Conservation (phyloP, 2,329 filamentous ascomycete genomes). For the Aspergillus cejpii region DNA sequence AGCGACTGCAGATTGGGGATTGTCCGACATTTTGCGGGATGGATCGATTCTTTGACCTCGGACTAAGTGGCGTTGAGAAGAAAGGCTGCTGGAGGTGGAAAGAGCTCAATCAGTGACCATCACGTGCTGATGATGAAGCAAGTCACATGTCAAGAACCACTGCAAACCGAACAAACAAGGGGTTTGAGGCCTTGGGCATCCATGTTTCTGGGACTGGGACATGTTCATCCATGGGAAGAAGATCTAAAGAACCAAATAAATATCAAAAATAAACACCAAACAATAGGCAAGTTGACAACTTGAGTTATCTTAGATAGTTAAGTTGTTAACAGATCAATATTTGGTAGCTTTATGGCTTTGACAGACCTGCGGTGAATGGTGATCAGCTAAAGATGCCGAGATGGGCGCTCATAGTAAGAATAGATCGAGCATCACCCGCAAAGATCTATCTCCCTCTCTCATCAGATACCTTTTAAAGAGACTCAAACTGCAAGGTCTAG, state of each 20-base stretch:
- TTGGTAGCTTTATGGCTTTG: not conserved
- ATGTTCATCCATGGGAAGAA: not conserved
- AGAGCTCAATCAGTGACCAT: not conserved
- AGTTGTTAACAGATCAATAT: not conserved
- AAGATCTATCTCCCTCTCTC: no score
- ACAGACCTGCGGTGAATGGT: not conserved
- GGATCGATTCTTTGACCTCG: no score
- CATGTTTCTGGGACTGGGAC: not conserved
- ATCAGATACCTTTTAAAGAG: no score
- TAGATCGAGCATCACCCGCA: not conserved
- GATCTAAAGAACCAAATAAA: no score
- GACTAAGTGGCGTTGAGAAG: not conserved
- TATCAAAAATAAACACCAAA: no score
- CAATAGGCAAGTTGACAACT: not conserved
- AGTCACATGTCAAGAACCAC: not conserved
- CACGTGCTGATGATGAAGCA: not conserved
- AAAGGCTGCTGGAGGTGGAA: no score
- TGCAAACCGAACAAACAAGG: not conserved
- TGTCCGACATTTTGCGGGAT: conserved; percentile 25
- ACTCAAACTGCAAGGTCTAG: no score
- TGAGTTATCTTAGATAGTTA: not conserved
- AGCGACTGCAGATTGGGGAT: conserved; percentile 16
- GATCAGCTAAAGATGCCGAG: no score
- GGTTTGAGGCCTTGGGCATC: not conserved
- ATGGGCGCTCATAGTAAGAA: not conserved